Base-by-base conservation (phyloP, 352 stramenopile genomes). In the Pythium myriotylum region DNA sequence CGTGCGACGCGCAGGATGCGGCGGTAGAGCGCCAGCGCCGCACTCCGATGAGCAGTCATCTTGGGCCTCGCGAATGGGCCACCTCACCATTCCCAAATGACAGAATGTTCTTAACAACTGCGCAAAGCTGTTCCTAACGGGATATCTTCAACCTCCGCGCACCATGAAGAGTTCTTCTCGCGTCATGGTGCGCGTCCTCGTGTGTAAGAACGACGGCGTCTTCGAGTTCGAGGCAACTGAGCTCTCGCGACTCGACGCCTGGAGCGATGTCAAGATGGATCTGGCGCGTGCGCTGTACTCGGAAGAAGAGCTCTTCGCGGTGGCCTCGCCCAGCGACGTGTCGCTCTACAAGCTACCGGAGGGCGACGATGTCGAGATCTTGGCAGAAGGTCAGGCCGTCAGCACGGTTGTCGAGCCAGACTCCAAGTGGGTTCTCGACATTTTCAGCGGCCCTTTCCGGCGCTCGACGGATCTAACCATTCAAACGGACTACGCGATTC, bases 141-240 rank as follows among this genome's bases (percentile, higher is more conserved):
- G 33, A 37, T n/a, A 35, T 13, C 45, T 57, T 47, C 43, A 62
- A 53, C 51, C 54, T 61, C 52, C 39, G 32, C 20, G 49, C 20
- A 35, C 49, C 39, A 35, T 33, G 33, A 56, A 45, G 49, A 45
- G 49, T 45, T 54, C 13, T 23, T 49, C 24, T 2, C 8, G 35
- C 51, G 46, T 26, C 20, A 79, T 74, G 54, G 80, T 89, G 75
- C 74, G 65, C 22, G 79, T 91, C 46, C 47, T 88, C 42, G 79
- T 91, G 26, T 90, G 84, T 67, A 91, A 91, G 77, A 92, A 92
- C 68, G 79, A 91, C 64, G 81, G 81, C 39, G 76, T 73, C 61
- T 88, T 91, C 57, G 81, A 92, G 69, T 86, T 89, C 54, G 75
- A 84, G 46, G 50, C 68, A 16, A 72, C 72, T 10, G 71, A 88